Conservation (phyloP, 164 flowering plant species). For the Sextonia rubra region DNA sequence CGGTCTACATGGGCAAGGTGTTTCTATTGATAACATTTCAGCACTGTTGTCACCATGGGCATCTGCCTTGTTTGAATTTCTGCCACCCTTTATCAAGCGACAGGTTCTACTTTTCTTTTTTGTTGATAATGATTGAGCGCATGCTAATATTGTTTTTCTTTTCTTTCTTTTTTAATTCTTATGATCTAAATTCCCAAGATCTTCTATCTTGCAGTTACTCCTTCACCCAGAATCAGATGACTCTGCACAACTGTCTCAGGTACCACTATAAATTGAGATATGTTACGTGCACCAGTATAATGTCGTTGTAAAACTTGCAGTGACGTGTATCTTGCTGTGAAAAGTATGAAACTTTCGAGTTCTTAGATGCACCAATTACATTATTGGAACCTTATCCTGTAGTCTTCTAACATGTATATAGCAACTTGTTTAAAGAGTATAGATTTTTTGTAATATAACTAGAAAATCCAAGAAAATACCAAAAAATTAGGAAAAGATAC, state of each 20-base stretch:
- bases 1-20: slow-evolving; percentile 70
- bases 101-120: slow-evolving; percentile 47
- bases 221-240: slow-evolving; percentile 88
- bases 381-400: no score
- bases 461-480: no score
- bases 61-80: slow-evolving; percentile 88
- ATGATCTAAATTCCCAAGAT: no score
- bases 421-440: neutral
- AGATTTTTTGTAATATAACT: no score
- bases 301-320: neutral
- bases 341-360: no score
- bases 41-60: slow-evolving; percentile 98
- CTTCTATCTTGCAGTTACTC: slow-evolving; percentile 36
- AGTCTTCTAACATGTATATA: no score
- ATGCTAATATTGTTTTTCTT: no score
- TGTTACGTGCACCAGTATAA: no score
- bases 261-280: slow-evolving; percentile 14
- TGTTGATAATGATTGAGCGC: neutral
- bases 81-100: slow-evolving; percentile 84
- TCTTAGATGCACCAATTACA: no score
- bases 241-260: slow-evolving; percentile 98
- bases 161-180: no score
- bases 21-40: slow-evolving; percentile 66
- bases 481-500: no score
- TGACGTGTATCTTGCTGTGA: no score